Percentiles rank a stretch among this genome's conserved stretches.
These are phyloP conservation scores for Ramichloridium luteum DNA, from an alignment of 2,329 filamentous ascomycete species.

Conservation along the genomic window DNA sequence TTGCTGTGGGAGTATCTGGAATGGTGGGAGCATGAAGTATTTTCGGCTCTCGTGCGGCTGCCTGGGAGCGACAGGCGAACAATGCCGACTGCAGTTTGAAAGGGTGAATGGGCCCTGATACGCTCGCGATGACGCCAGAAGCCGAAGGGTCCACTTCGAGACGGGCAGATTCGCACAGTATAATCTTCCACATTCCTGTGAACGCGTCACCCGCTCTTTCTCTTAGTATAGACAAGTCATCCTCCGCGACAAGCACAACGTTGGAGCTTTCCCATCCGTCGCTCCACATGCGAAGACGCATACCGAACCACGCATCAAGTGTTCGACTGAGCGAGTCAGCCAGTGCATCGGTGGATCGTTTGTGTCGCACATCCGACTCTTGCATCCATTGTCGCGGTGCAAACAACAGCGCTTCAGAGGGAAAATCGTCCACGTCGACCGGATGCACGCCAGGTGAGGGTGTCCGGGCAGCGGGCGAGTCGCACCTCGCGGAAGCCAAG, in stretches of 20 bases:
- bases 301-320: slow-evolving; percentile 2
- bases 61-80: background rate
- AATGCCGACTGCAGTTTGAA: background rate
- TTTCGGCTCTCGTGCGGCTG: background rate
- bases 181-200: background rate
- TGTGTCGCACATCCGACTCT: background rate
- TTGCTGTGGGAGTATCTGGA: background rate
- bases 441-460: too few relatives aligned
- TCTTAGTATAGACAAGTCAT: background rate
- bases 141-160: background rate
- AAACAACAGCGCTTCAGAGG: slow-evolving; percentile 1
- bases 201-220: background rate
- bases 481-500: background rate
- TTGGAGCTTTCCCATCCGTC: background rate
- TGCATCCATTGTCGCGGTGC: slow-evolving; percentile 3
- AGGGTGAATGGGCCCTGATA: background rate
- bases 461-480: too few relatives aligned
- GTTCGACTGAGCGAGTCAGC: slow-evolving; percentile 3
- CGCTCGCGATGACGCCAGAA: background rate
- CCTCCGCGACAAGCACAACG: background rate
- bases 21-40: background rate
- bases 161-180: background rate
- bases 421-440: slow-evolving; percentile 14
- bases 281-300: slow-evolving; percentile 1
- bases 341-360: slow-evolving; percentile 4